These are phyloP conservation scores for Trichoderma aggressivum DNA, from an alignment of 2,329 filamentous ascomycete genomes.

Conservation along the genomic window DNA sequence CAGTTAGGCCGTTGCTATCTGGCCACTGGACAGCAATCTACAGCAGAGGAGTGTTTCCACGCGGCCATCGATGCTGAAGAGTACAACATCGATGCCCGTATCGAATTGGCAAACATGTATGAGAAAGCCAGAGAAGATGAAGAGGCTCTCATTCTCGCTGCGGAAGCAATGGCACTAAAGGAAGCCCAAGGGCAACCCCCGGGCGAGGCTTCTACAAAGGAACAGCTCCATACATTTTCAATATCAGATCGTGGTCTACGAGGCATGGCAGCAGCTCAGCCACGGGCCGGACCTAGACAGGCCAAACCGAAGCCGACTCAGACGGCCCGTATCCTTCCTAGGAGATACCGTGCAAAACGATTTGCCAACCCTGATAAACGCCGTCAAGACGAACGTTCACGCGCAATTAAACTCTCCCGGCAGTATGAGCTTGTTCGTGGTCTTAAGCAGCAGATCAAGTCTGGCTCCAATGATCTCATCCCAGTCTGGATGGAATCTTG, in stretches of 20 bases:
- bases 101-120: constrained; percentile 80
- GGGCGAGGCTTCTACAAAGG: constrained; percentile 21
- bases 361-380: constrained; percentile 44
- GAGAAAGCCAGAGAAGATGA: constrained; percentile 70
- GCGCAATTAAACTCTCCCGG: constrained; percentile 37
- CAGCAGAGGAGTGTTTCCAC: constrained; percentile 75
- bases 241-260: not conserved
- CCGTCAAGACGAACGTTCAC: constrained; percentile 43
- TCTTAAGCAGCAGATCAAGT: constrained; percentile 41
- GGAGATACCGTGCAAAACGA: constrained; percentile 45
- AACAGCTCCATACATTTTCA: not conserved
- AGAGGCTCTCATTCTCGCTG: constrained; percentile 72
- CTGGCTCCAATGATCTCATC: constrained; percentile 43
- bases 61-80: constrained; percentile 69
- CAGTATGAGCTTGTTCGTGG: constrained; percentile 45
- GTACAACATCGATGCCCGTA: constrained; percentile 70
- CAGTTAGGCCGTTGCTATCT: constrained; percentile 67
- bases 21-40: constrained; percentile 57
- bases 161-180: constrained; percentile 67
- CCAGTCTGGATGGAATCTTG: constrained; percentile 57
- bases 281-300: constrained; percentile 6
- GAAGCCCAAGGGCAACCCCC: constrained; percentile 39
- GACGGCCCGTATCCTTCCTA: constrained; percentile 29
- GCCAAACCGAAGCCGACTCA: not conserved
- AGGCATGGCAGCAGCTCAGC: not conserved